phyloP scores from a whole-genome alignment of 2,329 filamentous ascomycete species.

The Penicillium sp. region DNA sequence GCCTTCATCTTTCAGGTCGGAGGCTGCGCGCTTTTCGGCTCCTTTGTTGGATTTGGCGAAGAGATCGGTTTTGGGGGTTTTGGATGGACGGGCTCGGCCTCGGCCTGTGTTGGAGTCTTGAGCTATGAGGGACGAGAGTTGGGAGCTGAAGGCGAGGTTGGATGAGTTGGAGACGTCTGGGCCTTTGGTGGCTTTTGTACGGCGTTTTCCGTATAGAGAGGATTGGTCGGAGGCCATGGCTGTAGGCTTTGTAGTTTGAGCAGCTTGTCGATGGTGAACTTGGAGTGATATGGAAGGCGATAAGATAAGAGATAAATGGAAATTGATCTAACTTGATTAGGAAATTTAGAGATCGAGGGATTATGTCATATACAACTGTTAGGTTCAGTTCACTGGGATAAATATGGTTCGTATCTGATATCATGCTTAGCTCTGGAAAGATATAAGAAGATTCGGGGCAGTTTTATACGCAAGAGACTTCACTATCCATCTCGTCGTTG shows the following conservation, averaged over 20 bases:
- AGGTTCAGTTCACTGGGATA: too few relatives aligned
- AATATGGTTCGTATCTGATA: too few relatives aligned
- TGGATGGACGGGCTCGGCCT: conserved; percentile 46
- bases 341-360: neutral
- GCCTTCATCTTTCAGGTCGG: conserved; percentile 54
- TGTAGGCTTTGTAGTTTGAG: neutral
- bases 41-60: conserved; percentile 68
- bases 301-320: neutral
- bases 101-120: conserved; percentile 45
- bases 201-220: conserved; percentile 73
- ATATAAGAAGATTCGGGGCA: too few relatives aligned
- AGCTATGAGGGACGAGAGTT: conserved; percentile 79
- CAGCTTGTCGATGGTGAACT: neutral
- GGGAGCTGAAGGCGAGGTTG: conserved; percentile 82
- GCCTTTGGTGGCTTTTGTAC: conserved; percentile 60
- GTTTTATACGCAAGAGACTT: too few relatives aligned
- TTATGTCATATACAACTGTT: neutral
- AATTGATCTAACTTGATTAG: neutral
- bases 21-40: conserved; percentile 62
- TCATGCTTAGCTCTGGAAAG: too few relatives aligned
- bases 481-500: too few relatives aligned
- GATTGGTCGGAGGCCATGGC: conserved; percentile 17
- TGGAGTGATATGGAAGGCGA: neutral
- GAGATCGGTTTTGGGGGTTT: conserved; percentile 63
- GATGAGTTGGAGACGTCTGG: conserved; percentile 63